phyloP scores from a whole-genome alignment of 306 rosid genomes.

The Myrica gale region DNA sequence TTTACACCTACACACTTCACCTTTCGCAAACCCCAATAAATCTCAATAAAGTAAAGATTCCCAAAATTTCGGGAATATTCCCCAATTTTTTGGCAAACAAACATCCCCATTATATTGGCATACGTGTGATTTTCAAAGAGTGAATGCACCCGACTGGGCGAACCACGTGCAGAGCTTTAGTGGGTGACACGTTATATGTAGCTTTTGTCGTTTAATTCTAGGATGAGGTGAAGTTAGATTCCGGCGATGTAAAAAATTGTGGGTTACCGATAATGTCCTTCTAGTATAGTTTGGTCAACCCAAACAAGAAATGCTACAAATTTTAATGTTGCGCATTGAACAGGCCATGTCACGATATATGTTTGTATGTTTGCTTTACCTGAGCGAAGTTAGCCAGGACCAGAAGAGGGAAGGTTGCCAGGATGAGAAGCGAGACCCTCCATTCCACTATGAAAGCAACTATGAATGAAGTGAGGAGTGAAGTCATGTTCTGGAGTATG shows the following conservation, averaged over 20 bases:
- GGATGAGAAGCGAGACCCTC: slow-evolving; percentile 95
- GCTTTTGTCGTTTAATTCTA: slow-evolving; percentile 67
- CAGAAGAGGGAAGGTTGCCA: slow-evolving; percentile 86
- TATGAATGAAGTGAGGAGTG: slow-evolving; percentile 91
- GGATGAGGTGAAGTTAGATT: slow-evolving; percentile 48
- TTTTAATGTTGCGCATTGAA: neutral
- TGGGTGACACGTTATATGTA: slow-evolving; percentile 31
- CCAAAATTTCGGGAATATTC: too few species aligned
- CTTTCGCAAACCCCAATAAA: too few species aligned
- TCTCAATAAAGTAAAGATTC: too few species aligned
- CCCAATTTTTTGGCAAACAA: too few species aligned
- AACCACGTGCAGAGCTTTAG: slow-evolving; percentile 67
- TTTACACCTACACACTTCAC: too few species aligned
- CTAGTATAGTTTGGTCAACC: slow-evolving; percentile 34
- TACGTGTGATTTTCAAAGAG: slow-evolving; percentile 26
- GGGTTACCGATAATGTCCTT: slow-evolving; percentile 29
- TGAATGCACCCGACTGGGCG: slow-evolving; percentile 38
- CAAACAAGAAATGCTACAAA: slow-evolving; percentile 7
- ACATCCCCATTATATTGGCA: slow-evolving; percentile 22
- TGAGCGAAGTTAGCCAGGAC: slow-evolving; percentile 97
- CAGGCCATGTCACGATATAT: neutral
- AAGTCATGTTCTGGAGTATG: slow-evolving; percentile 91
- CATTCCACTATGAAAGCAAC: slow-evolving; percentile 98
- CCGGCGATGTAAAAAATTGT: slow-evolving; percentile 36
- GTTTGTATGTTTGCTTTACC: slow-evolving; percentile 44